Conservation (phyloP, 164 flowering plant species). For the Annona cherimola region DNA sequence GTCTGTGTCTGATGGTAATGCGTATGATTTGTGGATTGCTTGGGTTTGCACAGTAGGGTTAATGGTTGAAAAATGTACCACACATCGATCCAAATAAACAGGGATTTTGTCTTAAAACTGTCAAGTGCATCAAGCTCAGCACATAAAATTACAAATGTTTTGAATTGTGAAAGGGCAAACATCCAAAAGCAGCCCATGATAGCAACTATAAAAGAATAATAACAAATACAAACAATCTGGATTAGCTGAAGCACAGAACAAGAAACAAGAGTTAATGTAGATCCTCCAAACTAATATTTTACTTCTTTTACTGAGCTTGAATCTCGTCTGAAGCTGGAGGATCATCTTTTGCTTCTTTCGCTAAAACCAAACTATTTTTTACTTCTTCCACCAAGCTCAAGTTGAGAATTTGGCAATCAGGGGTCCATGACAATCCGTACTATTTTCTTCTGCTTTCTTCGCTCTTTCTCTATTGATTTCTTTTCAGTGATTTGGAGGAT, state of each 20-base stretch:
- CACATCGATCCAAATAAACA: no score
- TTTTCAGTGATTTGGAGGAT: constrained; percentile 16
- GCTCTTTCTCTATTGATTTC: background rate
- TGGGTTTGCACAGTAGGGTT: no score
- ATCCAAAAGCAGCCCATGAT: background rate
- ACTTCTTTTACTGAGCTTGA: constrained; percentile 12
- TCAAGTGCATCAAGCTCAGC: no score
- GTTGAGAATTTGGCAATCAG: constrained; percentile 10
- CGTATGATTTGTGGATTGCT: no score
- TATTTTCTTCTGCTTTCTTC: background rate
- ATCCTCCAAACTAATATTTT: background rate
- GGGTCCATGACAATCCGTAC: background rate
- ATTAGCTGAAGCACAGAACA: background rate
- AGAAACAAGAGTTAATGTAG: no score
- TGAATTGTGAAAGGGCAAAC: background rate
- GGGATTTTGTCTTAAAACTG: no score
- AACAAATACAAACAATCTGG: background rate
- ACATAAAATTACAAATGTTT: background rate
- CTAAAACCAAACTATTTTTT: background rate
- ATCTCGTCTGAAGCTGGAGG: background rate
- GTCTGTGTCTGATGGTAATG: no score
- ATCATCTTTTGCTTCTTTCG: no score
- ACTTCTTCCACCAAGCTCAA: constrained; percentile 13
- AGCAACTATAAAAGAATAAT: background rate
- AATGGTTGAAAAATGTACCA: no score